phyloP scores from a whole-genome alignment of 805 yeast genomes.

The Wickerhamiella shivajii region DNA sequence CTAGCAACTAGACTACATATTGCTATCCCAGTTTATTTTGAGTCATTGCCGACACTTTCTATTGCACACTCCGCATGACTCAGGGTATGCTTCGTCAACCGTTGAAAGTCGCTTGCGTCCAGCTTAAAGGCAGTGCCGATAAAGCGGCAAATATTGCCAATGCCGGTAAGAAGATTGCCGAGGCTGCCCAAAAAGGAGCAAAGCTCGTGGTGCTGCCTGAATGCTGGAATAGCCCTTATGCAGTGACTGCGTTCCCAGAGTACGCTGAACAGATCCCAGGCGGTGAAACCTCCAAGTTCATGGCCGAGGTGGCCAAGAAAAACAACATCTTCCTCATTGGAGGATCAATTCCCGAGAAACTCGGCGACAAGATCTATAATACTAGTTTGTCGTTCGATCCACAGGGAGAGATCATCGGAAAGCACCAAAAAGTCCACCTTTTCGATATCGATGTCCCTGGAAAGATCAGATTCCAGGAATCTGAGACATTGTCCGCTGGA shows the following conservation, averaged over 20 bases:
- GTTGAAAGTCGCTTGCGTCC: constrained; percentile 71
- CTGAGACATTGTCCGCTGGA: constrained; percentile 62
- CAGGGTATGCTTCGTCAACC: constrained; percentile 34
- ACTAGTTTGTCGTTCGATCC: constrained; percentile 62
- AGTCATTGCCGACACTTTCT: too few species aligned
- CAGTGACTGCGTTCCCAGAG: constrained; percentile 70
- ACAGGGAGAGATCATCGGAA: constrained; percentile 63
- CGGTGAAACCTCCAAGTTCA: constrained; percentile 46
- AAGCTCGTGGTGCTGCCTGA: constrained; percentile 83
- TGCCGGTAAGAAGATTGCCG: constrained; percentile 46
- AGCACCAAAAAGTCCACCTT: constrained; percentile 80
- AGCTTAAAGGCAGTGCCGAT: constrained; percentile 67
- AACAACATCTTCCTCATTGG: constrained; percentile 59
- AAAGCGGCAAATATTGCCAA: constrained; percentile 62
- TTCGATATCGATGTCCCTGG: constrained; percentile 89
- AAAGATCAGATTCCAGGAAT: constrained; percentile 78
- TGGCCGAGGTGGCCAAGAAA: constrained; percentile 53
- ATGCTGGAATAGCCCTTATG: constrained; percentile 91
- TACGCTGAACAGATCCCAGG: constrained; percentile 79
- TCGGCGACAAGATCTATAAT: constrained; percentile 46
- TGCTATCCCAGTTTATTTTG: too few species aligned
- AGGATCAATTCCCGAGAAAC: constrained; percentile 81
- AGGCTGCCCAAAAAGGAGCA: constrained; percentile 50
- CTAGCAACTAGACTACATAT: too few species aligned
- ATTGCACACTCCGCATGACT: too few species aligned